Percentiles rank a stretch among this genome's conserved stretches.
phyloP scores from a whole-genome alignment of 2,329 filamentous ascomycete species.

The Coniosporium tulheliwenetii region DNA sequence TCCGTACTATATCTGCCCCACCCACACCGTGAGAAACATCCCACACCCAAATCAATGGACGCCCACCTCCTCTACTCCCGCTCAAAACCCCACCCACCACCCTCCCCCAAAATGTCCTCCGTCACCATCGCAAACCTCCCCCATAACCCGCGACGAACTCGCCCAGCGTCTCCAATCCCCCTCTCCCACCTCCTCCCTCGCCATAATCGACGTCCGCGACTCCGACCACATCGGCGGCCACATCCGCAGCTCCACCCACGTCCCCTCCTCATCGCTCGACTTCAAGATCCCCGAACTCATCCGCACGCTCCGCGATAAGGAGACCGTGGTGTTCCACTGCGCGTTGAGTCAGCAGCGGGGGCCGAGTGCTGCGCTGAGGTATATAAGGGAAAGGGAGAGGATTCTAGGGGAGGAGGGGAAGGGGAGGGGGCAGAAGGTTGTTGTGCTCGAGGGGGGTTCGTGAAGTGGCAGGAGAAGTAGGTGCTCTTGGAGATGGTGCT shows the following conservation, averaged over 20 bases:
- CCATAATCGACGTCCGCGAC: constrained; percentile 81
- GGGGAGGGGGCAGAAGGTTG: constrained; percentile 48
- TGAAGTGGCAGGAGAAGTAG: constrained; percentile 70
- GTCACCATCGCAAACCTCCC: constrained; percentile 46
- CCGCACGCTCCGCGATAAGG: constrained; percentile 57
- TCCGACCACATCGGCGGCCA: constrained; percentile 83
- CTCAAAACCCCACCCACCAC: background rate
- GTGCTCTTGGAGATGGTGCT: constrained; percentile 4
- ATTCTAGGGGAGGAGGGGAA: constrained; percentile 18
- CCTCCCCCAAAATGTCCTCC: constrained; percentile 25
- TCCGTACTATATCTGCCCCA: no score
- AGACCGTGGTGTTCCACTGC: constrained; percentile 88
- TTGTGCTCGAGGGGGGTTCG: constrained; percentile 75
- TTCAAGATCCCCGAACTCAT: constrained; percentile 69
- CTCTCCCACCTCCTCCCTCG: constrained; percentile 28
- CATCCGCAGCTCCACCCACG: constrained; percentile 62
- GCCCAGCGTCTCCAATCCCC: constrained; percentile 38
- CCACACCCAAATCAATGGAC: no score
- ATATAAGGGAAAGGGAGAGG: constrained; percentile 54
- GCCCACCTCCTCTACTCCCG: background rate
- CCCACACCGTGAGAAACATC: no score
- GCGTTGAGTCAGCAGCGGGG: constrained; percentile 82
- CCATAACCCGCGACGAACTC: constrained; percentile 54
- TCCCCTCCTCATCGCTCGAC: constrained; percentile 60
- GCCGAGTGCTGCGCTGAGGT: constrained; percentile 67